Base-by-base conservation (phyloP, 208 protist species). In the Leishmania arabica region DNA sequence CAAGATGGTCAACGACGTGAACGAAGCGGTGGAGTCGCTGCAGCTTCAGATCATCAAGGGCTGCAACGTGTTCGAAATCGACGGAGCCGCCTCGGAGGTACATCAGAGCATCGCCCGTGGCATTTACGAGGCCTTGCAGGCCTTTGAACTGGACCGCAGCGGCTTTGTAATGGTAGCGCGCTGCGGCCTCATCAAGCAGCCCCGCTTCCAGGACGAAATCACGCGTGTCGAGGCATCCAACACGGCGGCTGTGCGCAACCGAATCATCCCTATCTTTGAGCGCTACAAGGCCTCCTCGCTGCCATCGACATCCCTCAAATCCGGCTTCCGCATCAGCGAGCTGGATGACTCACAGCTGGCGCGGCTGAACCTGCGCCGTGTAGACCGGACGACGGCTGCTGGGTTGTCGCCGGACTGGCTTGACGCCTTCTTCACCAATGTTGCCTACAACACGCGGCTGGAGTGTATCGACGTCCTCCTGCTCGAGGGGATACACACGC, bases 31-130 rank as follows among this genome's bases (percentile, higher is more conserved):
- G n/a, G 92, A 97, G 84, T 94, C 94, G 71, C 74, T 97, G 51
- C 94, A 97, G 86, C 86, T 97, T 64, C 94, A 97, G 78, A 92
- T 97, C 51, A 97, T 97, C 80, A 95, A 96, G 75, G 94, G 94
- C 34, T 96, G 92, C 75, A 97, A 97, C 79, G 86, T 96, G 9
- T 93, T 97, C 75, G 94, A 97, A 82, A 90, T 97, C n/a, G 92
- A 96, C 79, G 91, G 91, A 68, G 88, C 89, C 31, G 91, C 90
- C 56, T 91, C 92, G 21, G 92, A 97, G 77, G 84, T 94, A 19
- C 92, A 96, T 75, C 94, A 97, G 82, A 91, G 88, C 80, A 83
- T 97, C 72, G 87, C 92, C 27, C 86, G 89, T 37, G 91, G 89
- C 49, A 90, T 97, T 77, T 89, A 92, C 79, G 94, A 97, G 71